phyloP scores from a whole-genome alignment of 108 stramenopile genomes.

The Nitzschia putrida region DNA sequence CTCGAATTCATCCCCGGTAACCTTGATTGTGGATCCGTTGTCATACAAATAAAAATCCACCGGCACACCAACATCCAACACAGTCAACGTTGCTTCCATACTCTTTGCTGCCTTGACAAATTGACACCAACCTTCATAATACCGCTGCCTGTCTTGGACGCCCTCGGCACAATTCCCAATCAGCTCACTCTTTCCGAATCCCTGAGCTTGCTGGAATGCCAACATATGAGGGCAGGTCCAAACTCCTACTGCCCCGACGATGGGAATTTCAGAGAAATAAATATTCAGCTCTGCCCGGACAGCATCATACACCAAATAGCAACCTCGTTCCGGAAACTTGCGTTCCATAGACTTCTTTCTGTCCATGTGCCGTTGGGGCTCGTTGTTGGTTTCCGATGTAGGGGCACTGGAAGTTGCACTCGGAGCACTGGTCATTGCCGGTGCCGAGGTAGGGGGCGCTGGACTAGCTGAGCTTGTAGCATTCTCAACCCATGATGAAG shows the following conservation, averaged over 20 bases:
- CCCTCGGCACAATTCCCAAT: constrained; percentile 53
- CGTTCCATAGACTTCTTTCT: constrained; percentile 1
- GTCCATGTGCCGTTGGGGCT: background rate
- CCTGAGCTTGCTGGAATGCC: constrained; percentile 38
- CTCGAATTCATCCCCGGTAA: constrained; percentile 29
- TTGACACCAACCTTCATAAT: constrained; percentile 65
- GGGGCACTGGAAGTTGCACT: background rate
- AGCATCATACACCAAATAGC: constrained; percentile 43
- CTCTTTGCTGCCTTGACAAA: constrained; percentile 56
- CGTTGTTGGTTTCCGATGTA: background rate
- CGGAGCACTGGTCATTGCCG: too few relatives aligned
- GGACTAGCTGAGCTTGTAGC: too few relatives aligned
- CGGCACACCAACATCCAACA: constrained; percentile 45
- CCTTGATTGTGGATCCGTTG: constrained; percentile 26
- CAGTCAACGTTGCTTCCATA: constrained; percentile 45
- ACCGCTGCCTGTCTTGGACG: constrained; percentile 40
- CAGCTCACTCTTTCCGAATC: constrained; percentile 39
- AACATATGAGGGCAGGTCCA: constrained; percentile 37
- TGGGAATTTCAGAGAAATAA: constrained; percentile 39
- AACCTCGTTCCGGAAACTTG: constrained; percentile 20
- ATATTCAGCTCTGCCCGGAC: constrained; percentile 34
- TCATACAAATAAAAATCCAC: constrained; percentile 52
- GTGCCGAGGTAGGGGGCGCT: too few relatives aligned
- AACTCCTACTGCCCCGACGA: constrained; percentile 44
- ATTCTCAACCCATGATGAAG: too few relatives aligned